These are phyloP conservation scores for Aegilops bicornis DNA, from an alignment of 176 grass and related monocot species.

Conservation along the genomic window DNA sequence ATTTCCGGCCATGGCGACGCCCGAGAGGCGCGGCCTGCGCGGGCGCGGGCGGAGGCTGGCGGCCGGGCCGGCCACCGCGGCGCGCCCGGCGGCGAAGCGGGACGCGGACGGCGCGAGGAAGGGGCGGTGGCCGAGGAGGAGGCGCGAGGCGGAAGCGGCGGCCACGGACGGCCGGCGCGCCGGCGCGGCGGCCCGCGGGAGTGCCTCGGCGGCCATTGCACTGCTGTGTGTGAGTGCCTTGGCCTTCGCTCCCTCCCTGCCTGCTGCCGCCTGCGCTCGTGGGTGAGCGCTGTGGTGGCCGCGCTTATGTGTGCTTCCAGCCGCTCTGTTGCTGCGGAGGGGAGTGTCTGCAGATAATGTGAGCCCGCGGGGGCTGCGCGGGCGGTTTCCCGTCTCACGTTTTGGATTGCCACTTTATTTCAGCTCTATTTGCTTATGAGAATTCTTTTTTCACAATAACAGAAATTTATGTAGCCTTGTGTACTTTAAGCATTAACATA, in stretches of 20 bases:
- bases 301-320: background rate
- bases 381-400: constrained; percentile 50
- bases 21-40: constrained; percentile 49
- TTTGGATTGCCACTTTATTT: constrained; percentile 37
- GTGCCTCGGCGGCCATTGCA: constrained; percentile 65
- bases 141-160: constrained; percentile 44
- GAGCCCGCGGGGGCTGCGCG: constrained; percentile 26
- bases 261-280: constrained; percentile 24
- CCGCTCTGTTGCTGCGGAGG: too few relatives aligned
- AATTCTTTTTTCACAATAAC: background rate
- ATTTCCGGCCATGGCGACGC: constrained; percentile 72
- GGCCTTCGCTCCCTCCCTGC: background rate
- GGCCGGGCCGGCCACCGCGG: constrained; percentile 37
- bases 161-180: constrained; percentile 39
- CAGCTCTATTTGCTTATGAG: background rate
- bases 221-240: background rate
- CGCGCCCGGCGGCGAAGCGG: constrained; percentile 30
- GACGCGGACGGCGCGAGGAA: constrained; percentile 37
- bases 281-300: constrained; percentile 6
- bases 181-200: constrained; percentile 30
- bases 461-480: background rate
- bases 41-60: constrained; percentile 39
- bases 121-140: constrained; percentile 58
- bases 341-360: constrained; percentile 35
- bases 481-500: too few relatives aligned